Evolutionary conservation across 306 rosid species (phyloP).

Genomic region (Cucumis melo): DNA sequence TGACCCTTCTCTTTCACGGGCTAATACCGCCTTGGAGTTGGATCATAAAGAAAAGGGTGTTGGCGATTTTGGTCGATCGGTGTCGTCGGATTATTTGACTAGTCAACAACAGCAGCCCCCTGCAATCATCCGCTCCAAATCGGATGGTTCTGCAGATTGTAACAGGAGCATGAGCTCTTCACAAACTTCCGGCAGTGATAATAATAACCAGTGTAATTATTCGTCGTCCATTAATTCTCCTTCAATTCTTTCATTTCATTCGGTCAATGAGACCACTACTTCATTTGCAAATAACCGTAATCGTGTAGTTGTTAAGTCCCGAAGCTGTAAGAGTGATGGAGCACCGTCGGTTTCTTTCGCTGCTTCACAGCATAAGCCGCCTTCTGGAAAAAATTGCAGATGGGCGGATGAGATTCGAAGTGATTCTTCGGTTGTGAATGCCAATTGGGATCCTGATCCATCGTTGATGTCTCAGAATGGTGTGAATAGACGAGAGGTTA

Average conservation of each 20-base stretch:
- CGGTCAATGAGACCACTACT: slow-evolving; percentile 8
- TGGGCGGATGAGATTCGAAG: slow-evolving; percentile 34
- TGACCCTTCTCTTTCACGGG: slow-evolving; percentile 46
- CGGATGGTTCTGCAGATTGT: slow-evolving; percentile 30
- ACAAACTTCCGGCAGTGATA: background rate
- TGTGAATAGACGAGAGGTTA: slow-evolving; percentile 8
- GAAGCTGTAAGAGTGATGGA: slow-evolving; percentile 27
- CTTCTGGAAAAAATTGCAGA: slow-evolving; percentile 35
- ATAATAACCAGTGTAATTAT: slow-evolving; percentile 16
- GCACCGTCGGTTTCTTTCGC: slow-evolving; percentile 17
- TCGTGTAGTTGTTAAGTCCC: slow-evolving; percentile 15
- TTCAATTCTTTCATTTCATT: slow-evolving; percentile 25
- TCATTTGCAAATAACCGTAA: slow-evolving; percentile 33
- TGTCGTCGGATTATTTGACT: slow-evolving; percentile 28
- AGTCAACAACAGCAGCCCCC: slow-evolving; percentile 15
- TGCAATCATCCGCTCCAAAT: slow-evolving; percentile 42
- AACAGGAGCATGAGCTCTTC: background rate
- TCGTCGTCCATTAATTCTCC: slow-evolving; percentile 20
- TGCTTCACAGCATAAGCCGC: slow-evolving; percentile 38
- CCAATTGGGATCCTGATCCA: slow-evolving; percentile 11
- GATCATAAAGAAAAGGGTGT: slow-evolving; percentile 10
- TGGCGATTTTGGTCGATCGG: slow-evolving; percentile 35
- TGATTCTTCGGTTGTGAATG: slow-evolving; percentile 16
- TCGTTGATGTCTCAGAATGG: slow-evolving; percentile 3
- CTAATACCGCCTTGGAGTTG: slow-evolving; percentile 11